phyloP scores from a whole-genome alignment of 2,329 filamentous ascomycete species.

The Cordyceps javanica region DNA sequence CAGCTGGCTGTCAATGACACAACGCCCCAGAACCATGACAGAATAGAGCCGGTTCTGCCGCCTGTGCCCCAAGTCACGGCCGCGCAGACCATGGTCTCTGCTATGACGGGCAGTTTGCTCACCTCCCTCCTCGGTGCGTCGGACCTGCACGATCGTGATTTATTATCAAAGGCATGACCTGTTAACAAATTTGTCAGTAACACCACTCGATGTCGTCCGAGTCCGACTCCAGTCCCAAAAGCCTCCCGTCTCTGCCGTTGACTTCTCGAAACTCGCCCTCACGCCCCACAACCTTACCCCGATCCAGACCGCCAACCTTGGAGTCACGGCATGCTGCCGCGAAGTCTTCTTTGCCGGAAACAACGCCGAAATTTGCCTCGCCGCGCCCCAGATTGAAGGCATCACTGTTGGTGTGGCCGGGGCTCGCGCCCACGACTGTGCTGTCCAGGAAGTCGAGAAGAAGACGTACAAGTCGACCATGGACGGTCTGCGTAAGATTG shows the following conservation, averaged over 20 bases:
- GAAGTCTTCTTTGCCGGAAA: slow-evolving; percentile 97
- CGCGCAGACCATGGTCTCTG: slow-evolving; percentile 89
- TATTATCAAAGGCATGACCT: not conserved
- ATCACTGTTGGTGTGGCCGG: slow-evolving; percentile 39
- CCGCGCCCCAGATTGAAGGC: slow-evolving; percentile 51
- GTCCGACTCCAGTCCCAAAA: slow-evolving; percentile 86
- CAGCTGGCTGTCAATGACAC: slow-evolving; percentile 10
- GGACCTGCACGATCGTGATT: not conserved
- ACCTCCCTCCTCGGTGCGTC: slow-evolving; percentile 78
- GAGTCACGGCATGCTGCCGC: slow-evolving; percentile 89
- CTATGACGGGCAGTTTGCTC: slow-evolving; percentile 81
- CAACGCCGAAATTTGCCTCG: slow-evolving; percentile 72
- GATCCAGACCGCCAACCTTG: slow-evolving; percentile 72
- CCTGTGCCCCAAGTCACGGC: slow-evolving; percentile 63
- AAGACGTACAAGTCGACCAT: slow-evolving; percentile 84
- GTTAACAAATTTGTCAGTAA: slow-evolving; percentile 51
- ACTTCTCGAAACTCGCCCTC: slow-evolving; percentile 51
- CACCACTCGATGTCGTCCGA: slow-evolving; percentile 92
- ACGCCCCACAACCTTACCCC: slow-evolving; percentile 55
- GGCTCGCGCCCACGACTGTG: slow-evolving; percentile 64
- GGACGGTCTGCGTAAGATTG: slow-evolving; percentile 90
- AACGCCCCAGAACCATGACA: slow-evolving; percentile 22
- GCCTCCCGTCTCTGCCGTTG: slow-evolving; percentile 40
- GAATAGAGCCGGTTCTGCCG: slow-evolving; percentile 19
- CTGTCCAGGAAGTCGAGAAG: slow-evolving; percentile 78